Conservation (phyloP, 2,329 filamentous ascomycete species). For the Penicillium sclerotiorum region DNA sequence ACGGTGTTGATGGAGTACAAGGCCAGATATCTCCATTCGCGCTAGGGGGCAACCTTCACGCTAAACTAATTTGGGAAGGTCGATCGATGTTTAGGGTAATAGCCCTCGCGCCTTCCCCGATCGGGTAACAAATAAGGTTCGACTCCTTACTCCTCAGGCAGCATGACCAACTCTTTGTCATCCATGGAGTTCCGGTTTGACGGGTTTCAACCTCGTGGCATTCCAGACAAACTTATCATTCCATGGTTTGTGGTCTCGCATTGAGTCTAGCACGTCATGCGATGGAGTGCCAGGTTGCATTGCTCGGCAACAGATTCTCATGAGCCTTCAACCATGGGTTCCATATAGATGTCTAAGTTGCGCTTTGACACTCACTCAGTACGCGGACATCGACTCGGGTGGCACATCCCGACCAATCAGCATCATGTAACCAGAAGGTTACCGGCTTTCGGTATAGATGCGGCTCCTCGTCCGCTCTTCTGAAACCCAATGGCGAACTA, state of each 20-base stretch:
- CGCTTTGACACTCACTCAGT: not conserved
- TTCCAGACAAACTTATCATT: not conserved
- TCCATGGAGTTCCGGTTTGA: not conserved
- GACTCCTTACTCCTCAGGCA: not conserved
- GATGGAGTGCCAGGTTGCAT: not conserved
- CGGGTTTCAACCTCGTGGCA: not conserved
- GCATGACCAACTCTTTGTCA: not conserved
- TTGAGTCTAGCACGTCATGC: not conserved
- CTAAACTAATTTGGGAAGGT: constrained; percentile 1
- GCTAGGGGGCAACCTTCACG: too few species aligned
- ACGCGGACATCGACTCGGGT: not conserved
- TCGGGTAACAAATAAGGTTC: not conserved
- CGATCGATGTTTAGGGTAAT: not conserved
- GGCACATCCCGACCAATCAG: not conserved
- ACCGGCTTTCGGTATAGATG: constrained; percentile 10
- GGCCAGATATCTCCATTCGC: not conserved
- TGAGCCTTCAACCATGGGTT: not conserved
- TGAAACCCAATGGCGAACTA: not conserved
- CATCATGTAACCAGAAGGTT: not conserved
- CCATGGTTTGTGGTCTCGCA: not conserved
- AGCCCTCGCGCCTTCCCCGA: not conserved
- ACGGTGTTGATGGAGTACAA: not conserved
- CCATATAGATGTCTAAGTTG: not conserved
- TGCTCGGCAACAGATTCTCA: not conserved
- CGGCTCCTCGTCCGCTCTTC: constrained; percentile 11